These are phyloP conservation scores for Paramecium caudatum DNA, from an alignment of 73 alveolate species.

Conservation along the genomic window DNA sequence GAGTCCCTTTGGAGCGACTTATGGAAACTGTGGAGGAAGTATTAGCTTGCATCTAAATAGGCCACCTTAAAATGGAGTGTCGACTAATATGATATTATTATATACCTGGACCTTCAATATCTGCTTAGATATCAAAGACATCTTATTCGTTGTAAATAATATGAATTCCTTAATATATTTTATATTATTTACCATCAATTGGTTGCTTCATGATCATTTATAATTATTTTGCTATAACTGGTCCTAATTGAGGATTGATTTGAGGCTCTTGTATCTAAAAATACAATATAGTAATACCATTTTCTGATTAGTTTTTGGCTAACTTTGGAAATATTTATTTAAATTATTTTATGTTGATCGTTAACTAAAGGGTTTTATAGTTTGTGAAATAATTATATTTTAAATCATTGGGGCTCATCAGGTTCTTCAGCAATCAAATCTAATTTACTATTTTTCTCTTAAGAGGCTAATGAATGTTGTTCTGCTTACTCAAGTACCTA, in stretches of 20 bases:
- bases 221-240: slow-evolving; percentile 12
- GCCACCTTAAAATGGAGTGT: slow-evolving; percentile 98
- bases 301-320: neutral
- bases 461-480: neutral
- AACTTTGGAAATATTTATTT: slow-evolving; percentile 21
- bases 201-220: slow-evolving; percentile 43
- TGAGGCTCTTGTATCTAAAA: slow-evolving; percentile 35
- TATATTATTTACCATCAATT: slow-evolving; percentile 36
- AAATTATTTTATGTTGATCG: slow-evolving; percentile 5
- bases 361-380: slow-evolving; percentile 5
- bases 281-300: neutral
- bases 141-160: slow-evolving; percentile 90
- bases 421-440: neutral
- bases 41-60: slow-evolving; percentile 91
- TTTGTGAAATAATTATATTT: neutral
- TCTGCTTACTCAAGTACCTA: neutral
- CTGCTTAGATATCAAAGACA: slow-evolving; percentile 97
- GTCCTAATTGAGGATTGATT: slow-evolving; percentile 44
- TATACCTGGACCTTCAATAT: slow-evolving; percentile 93
- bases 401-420: neutral
- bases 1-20: slow-evolving; percentile 96
- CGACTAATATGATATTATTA: slow-evolving; percentile 48
- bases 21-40: slow-evolving; percentile 95
- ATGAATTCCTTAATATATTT: slow-evolving; percentile 82
- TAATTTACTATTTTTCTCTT: neutral